These are phyloP conservation scores for Thalassiosira ordinaria DNA, from an alignment of 352 stramenopile species.

Conservation along the genomic window DNA sequence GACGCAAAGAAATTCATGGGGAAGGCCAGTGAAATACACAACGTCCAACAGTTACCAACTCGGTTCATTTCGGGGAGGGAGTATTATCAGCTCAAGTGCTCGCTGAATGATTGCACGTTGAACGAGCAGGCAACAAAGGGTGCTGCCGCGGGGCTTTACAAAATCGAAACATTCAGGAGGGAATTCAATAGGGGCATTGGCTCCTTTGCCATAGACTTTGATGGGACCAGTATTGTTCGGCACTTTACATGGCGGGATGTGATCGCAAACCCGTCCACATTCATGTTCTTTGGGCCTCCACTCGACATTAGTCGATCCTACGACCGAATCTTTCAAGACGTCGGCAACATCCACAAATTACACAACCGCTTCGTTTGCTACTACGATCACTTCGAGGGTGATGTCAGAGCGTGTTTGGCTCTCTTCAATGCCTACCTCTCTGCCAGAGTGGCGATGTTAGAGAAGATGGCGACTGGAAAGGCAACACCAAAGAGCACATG, in stretches of 20 bases:
- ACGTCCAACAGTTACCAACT: not conserved
- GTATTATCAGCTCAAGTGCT: not conserved
- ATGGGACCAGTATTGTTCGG: not conserved
- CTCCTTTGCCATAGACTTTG: not conserved
- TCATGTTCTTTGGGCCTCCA: slow-evolving; percentile 14
- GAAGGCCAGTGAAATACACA: not conserved
- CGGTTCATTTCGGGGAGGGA: not conserved
- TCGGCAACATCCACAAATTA: not conserved
- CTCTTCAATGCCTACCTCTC: not conserved
- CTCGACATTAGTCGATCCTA: not conserved
- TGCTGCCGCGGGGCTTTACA: not conserved
- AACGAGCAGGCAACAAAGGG: not conserved
- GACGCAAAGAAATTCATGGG: not conserved
- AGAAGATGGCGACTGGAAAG: not conserved
- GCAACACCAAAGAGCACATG: not conserved
- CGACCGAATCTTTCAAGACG: not conserved
- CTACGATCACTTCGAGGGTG: not conserved
- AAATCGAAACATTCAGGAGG: slow-evolving; percentile 7
- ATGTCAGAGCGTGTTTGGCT: not conserved
- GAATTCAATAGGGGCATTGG: not conserved
- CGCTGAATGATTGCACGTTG: not conserved
- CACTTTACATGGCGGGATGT: not conserved
- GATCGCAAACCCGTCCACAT: not conserved
- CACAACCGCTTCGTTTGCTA: not conserved
- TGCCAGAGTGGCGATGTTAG: not conserved